These are phyloP conservation scores for Gloeopeniophorella convolvens DNA, from an alignment of 768 basidiomycete species.

Conservation along the genomic window DNA sequence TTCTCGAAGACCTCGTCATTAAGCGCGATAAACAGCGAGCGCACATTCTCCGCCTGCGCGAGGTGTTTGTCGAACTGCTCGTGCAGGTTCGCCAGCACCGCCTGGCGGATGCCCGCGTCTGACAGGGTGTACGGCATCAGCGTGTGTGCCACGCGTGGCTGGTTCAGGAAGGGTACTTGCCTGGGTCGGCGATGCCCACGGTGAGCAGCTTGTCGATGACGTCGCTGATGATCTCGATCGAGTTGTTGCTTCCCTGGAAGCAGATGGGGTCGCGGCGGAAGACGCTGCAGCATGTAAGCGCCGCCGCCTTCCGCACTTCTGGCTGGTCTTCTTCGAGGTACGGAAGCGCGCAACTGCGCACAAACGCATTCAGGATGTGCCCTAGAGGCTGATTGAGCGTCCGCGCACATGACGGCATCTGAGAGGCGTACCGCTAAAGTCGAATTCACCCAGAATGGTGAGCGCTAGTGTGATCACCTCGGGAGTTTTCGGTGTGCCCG, in stretches of 20 bases:
- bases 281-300: slow-evolving; percentile 83
- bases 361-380: slow-evolving; percentile 92
- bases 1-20: slow-evolving; percentile 97
- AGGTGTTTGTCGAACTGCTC: slow-evolving; percentile 95
- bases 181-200: slow-evolving; percentile 93
- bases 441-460: slow-evolving; percentile 81
- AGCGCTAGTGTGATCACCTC: slow-evolving; percentile 79
- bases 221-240: slow-evolving; percentile 95
- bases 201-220: slow-evolving; percentile 95
- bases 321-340: slow-evolving; percentile 90
- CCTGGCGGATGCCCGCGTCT: slow-evolving; percentile 63
- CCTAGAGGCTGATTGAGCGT: slow-evolving; percentile 38
- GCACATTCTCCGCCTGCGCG: slow-evolving; percentile 97
- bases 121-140: slow-evolving; percentile 6
- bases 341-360: slow-evolving; percentile 83
- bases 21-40: slow-evolving; percentile 92
- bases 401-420: background rate
- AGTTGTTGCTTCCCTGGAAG: slow-evolving; percentile 91
- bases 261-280: slow-evolving; percentile 95
- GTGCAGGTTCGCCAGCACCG: slow-evolving; percentile 81
- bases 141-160: background rate
- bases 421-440: slow-evolving; percentile 71
- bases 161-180: slow-evolving; percentile 35
- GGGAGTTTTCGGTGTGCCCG: slow-evolving; percentile 45
- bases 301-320: slow-evolving; percentile 85